Percentiles rank a stretch among this genome's conserved stretches.
These are phyloP conservation scores for Excoecaria cochinchinensis DNA, from an alignment of 345 rosid species.

Conservation along the genomic window DNA sequence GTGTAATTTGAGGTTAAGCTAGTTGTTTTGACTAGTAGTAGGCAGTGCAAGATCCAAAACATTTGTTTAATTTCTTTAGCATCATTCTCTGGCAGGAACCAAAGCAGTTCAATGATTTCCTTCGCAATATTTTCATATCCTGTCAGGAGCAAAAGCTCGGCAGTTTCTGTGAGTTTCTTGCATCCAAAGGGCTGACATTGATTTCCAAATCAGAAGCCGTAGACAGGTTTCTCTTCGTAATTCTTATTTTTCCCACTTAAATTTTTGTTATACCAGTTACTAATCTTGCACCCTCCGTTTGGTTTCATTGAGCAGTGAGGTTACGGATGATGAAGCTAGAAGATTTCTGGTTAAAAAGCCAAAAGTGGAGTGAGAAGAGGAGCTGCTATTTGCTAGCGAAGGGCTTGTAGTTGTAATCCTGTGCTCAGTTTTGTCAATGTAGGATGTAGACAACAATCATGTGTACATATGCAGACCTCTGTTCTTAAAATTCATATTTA, in stretches of 20 bases:
- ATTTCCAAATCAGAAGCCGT: constrained; percentile 75
- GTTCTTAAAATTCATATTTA: neutral
- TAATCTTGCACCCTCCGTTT: constrained; percentile 9
- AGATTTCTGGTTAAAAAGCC: constrained; percentile 31
- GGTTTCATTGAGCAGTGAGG: constrained; percentile 49
- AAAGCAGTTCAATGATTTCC: constrained; percentile 64
- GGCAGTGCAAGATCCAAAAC: neutral
- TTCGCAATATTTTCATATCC: constrained; percentile 37
- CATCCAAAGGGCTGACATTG: constrained; percentile 48
- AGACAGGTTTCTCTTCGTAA: constrained; percentile 60
- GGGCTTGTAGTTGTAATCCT: neutral
- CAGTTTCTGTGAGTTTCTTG: constrained; percentile 46
- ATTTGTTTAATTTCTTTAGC: constrained; percentile 9
- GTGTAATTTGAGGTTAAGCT: neutral
- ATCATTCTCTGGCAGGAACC: constrained; percentile 64
- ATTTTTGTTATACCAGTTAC: neutral
- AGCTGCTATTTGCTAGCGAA: neutral
- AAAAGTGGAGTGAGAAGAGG: constrained; percentile 6
- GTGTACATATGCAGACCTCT: neutral
- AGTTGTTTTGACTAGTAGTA: neutral
- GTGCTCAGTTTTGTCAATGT: neutral
- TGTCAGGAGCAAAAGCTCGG: constrained; percentile 39
- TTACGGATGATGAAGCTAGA: constrained; percentile 57
- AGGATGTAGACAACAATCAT: neutral
- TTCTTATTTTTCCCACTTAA: neutral